phyloP scores from a whole-genome alignment of 2,329 filamentous ascomycete genomes.

The Chaetomium sp. region DNA sequence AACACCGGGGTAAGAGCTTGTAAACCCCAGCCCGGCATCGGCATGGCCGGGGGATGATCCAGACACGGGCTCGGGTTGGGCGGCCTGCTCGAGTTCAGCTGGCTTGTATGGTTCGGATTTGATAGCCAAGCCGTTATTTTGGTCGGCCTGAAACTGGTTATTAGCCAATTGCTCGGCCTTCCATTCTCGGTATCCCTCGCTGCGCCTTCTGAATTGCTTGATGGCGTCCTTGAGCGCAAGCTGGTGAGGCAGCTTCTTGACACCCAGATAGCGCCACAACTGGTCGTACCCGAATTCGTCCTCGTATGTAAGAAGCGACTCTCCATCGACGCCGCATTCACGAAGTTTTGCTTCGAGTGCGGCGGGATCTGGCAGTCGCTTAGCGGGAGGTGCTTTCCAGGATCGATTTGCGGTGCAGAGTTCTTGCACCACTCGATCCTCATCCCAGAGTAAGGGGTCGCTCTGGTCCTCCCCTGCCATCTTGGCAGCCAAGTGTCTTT shows the following conservation, averaged over 20 bases:
- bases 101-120: slow-evolving; percentile 33
- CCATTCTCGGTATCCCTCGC: slow-evolving; percentile 49
- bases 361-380: slow-evolving; percentile 53
- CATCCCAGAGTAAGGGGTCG: slow-evolving; percentile 77
- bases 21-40: background rate
- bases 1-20: slow-evolving; percentile 18
- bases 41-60: background rate
- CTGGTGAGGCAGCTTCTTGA: slow-evolving; percentile 61
- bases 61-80: background rate
- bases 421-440: slow-evolving; percentile 66
- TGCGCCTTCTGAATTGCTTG: slow-evolving; percentile 54
- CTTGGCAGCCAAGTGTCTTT: slow-evolving; percentile 5
- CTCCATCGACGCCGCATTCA: slow-evolving; percentile 67
- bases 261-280: slow-evolving; percentile 55
- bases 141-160: slow-evolving; percentile 8
- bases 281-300: slow-evolving; percentile 52
- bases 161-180: slow-evolving; percentile 33
- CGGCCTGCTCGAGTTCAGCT: slow-evolving; percentile 3
- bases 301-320: slow-evolving; percentile 60
- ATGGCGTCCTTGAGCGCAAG: slow-evolving; percentile 61
- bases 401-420: slow-evolving; percentile 60
- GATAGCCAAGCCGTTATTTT: slow-evolving; percentile 31
- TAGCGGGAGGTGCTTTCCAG: slow-evolving; percentile 45
- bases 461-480: slow-evolving; percentile 41
- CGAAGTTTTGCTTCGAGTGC: slow-evolving; percentile 58